These are phyloP conservation scores for Coemansia javaensis DNA, from an alignment of 192 early-diverging fungal species.

Conservation along the genomic window DNA sequence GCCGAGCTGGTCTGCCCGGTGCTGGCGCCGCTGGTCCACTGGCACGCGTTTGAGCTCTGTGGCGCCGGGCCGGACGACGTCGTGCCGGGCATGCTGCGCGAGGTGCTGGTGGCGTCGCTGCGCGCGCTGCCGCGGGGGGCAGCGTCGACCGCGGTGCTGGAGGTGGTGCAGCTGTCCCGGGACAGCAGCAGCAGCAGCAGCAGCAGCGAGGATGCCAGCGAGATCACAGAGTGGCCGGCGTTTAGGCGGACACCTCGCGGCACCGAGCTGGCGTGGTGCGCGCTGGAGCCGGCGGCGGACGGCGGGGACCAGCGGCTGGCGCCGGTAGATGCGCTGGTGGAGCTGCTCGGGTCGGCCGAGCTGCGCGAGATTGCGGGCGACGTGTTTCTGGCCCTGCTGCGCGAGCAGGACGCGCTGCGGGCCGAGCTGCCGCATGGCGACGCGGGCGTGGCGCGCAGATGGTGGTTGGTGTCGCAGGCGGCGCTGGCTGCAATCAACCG, in stretches of 20 bases:
- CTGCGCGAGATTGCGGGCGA: constrained; percentile 60
- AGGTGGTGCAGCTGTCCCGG: constrained; percentile 21
- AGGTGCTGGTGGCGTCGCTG: constrained; percentile 13
- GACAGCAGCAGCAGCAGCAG: too few species aligned
- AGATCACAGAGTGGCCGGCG: constrained; percentile 26
- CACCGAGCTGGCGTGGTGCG: constrained; percentile 6
- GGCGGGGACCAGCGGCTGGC: constrained; percentile 22
- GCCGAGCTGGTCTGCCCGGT: constrained; percentile 52
- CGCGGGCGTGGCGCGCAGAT: constrained; percentile 10
- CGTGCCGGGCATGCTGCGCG: constrained; percentile 45
- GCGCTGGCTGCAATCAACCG: constrained; percentile 60
- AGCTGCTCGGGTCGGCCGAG: constrained; percentile 56
- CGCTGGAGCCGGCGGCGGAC: not conserved
- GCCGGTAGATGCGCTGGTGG: constrained; percentile 60
- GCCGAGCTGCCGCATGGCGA: constrained; percentile 31
- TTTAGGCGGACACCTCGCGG: not conserved
- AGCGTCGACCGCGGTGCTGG: constrained; percentile 14
- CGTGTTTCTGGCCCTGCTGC: constrained; percentile 71
- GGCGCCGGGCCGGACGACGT: constrained; percentile 29
- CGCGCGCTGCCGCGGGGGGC: constrained; percentile 17
- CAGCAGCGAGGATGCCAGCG: too few species aligned
- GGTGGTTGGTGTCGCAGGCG: constrained; percentile 46
- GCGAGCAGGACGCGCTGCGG: constrained; percentile 56
- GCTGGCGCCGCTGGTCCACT: constrained; percentile 55
- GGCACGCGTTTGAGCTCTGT: constrained; percentile 49